These are phyloP conservation scores for Suillus fuscotomentosus DNA, from an alignment of 768 basidiomycete genomes.

Conservation along the genomic window DNA sequence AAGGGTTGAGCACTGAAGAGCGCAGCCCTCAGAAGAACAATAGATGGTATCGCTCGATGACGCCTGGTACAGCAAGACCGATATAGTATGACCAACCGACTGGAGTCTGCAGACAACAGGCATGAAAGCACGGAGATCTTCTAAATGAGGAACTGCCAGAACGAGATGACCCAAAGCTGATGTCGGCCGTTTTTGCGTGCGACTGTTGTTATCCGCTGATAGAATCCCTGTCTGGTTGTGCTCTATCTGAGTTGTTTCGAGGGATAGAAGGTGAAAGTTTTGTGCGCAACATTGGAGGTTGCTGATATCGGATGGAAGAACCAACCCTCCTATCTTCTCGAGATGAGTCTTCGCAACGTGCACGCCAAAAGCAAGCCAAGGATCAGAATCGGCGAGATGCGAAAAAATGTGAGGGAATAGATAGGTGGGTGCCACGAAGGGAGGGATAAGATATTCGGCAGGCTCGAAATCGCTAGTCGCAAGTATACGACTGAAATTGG, in stretches of 20 bases:
- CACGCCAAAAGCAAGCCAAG: slow-evolving; percentile 24
- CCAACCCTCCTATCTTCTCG: slow-evolving; percentile 34
- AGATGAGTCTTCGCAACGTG: slow-evolving; percentile 28
- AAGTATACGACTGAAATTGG: slow-evolving; percentile 31
- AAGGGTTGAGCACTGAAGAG: slow-evolving; percentile 16
- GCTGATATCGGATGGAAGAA: slow-evolving; percentile 26
- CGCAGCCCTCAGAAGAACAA: slow-evolving; percentile 15
- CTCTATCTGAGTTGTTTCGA: background rate
- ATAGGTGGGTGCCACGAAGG: slow-evolving; percentile 47
- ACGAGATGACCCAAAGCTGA: slow-evolving; percentile 27
- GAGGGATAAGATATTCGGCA: slow-evolving; percentile 57
- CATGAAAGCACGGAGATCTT: slow-evolving; percentile 34
- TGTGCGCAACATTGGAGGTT: slow-evolving; percentile 10
- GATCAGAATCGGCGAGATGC: slow-evolving; percentile 14
- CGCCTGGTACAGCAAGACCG: slow-evolving; percentile 30
- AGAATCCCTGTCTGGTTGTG: background rate
- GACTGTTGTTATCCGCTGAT: background rate
- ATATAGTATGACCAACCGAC: slow-evolving; percentile 27
- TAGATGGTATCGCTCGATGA: slow-evolving; percentile 2
- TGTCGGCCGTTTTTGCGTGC: background rate
- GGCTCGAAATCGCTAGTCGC: slow-evolving; percentile 31
- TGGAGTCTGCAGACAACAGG: slow-evolving; percentile 37
- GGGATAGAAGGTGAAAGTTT: background rate
- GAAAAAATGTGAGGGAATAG: slow-evolving; percentile 23
- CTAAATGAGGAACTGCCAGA: slow-evolving; percentile 32